Base-by-base conservation (phyloP, 176 grass and related monocot species). In the Puya raimondii region DNA sequence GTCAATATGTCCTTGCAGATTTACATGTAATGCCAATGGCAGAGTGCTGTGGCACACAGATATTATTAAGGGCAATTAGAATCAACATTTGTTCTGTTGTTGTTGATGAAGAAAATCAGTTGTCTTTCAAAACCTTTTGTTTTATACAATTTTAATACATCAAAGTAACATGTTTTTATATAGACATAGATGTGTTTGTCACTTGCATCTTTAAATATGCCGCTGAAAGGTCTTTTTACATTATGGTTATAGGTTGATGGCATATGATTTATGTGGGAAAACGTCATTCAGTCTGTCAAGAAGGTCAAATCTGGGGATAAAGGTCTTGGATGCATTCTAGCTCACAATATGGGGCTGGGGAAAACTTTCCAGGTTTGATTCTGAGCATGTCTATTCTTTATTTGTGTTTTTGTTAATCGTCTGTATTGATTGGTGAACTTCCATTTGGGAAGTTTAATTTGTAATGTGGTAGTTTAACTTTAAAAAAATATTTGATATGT, bases 211-310 rank as follows among this genome's bases (percentile, higher is more conserved):
- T 61, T 16, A 22, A 57, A 22, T 7, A n/a, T 10, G 21, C 21
- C 21, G 22, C 14, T 61, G 56, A 61, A 61, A 61, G n/a, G 17
- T 61, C 33, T 61, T 10, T 58, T 54, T 58, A 33, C 11, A 33
- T 66, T 50, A 49, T 65, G 10, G 67, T 75, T 80, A 51, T 71
- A 97, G 94, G 79, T 90, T 75, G 48, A 80, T 68, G 94, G 94
- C 64, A 90, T 97, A 97, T 78, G 77, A 76, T 97, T 97, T 76
- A 84, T 97, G 86, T 97, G 94, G 94, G 94, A 97, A 80, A 97
- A 97, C 81, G 70, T 92, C 64, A 90, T 97, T 50, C 94, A 97
- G 65, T 97, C 89, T 72, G 86, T 88, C 50, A 92, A 85, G 82
- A 92, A 85, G 76, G 82, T 88, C 56, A 90, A 85, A 90, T 90